phyloP scores from a whole-genome alignment of 1,284 basidiomycete genomes.

The Rhodotorula sp. region DNA sequence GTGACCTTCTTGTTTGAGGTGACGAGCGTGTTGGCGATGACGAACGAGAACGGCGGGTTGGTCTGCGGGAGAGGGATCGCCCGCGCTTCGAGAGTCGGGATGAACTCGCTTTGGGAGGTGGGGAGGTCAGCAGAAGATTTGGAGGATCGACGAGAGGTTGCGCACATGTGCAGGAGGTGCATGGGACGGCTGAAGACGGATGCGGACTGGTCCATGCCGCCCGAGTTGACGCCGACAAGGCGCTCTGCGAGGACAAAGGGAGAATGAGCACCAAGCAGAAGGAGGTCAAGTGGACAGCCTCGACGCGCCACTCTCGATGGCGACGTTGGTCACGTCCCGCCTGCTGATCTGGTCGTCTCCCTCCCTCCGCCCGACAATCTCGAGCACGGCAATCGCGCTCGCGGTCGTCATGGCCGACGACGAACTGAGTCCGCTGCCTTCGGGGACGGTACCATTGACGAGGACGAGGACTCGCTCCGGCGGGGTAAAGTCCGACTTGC shows the following conservation, averaged over 20 bases:
- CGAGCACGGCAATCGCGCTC: slow-evolving; percentile 70
- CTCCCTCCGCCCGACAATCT: slow-evolving; percentile 59
- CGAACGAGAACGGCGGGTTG: slow-evolving; percentile 57
- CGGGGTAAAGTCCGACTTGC: not conserved
- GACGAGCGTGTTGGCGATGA: slow-evolving; percentile 79
- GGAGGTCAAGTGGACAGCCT: not conserved
- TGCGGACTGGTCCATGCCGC: slow-evolving; percentile 51
- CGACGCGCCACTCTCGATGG: slow-evolving; percentile 64
- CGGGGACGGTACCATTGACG: slow-evolving; percentile 68
- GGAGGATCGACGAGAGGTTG: not conserved
- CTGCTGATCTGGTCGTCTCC: slow-evolving; percentile 64
- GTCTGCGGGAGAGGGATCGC: slow-evolving; percentile 58
- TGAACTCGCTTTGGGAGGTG: slow-evolving; percentile 56
- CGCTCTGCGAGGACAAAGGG: slow-evolving; percentile 56
- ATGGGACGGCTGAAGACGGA: slow-evolving; percentile 40
- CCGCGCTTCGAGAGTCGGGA: slow-evolving; percentile 66
- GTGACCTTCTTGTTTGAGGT: slow-evolving; percentile 68
- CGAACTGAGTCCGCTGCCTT: slow-evolving; percentile 77
- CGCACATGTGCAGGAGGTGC: slow-evolving; percentile 43
- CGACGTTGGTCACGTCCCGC: slow-evolving; percentile 67
- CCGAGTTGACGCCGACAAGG: slow-evolving; percentile 59
- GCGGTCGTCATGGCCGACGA: slow-evolving; percentile 78
- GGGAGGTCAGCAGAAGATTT: not conserved
- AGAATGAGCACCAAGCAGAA: not conserved
- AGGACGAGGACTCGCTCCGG: slow-evolving; percentile 26